Percentiles rank a stretch among this genome's conserved stretches.
These are phyloP conservation scores for Fistulinella prunicolor DNA, from an alignment of 768 basidiomycete genomes.

Conservation along the genomic window DNA sequence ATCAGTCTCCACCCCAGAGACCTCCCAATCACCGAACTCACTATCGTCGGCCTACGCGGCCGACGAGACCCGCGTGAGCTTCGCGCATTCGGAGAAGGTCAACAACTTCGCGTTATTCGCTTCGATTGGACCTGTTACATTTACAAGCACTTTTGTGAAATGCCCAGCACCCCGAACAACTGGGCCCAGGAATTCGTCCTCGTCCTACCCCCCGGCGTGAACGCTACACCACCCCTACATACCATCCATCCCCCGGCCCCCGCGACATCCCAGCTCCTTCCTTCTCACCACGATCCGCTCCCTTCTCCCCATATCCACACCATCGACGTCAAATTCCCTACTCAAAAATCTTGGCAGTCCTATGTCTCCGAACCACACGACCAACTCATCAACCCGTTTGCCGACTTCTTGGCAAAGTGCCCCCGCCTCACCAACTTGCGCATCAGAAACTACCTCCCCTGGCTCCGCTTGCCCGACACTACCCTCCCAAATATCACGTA, in stretches of 20 bases:
- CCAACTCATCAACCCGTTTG: constrained; percentile 26
- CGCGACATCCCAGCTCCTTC: neutral
- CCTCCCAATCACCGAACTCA: constrained; percentile 44
- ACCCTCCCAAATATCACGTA: constrained; percentile 20
- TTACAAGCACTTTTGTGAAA: constrained; percentile 28
- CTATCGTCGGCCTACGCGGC: constrained; percentile 37
- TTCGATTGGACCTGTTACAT: constrained; percentile 44
- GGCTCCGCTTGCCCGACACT: constrained; percentile 17
- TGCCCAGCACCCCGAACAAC: constrained; percentile 5
- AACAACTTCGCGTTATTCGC: constrained; percentile 38
- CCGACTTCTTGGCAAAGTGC: constrained; percentile 23
- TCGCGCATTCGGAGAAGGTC: constrained; percentile 35
- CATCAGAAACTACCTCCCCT: constrained; percentile 28
- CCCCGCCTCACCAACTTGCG: constrained; percentile 19
- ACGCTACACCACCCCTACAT: constrained; percentile 6
- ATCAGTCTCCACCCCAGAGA: constrained; percentile 26
- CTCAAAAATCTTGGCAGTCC: constrained; percentile 30
- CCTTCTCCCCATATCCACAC: constrained; percentile 27
- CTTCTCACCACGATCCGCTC: constrained; percentile 8
- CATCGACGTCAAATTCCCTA: constrained; percentile 30
- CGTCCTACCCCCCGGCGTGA: constrained; percentile 6
- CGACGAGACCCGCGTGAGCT: constrained; percentile 23
- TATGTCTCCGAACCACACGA: constrained; percentile 27
- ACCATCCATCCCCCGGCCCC: constrained; percentile 2
- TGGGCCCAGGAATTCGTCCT: constrained; percentile 15